These are phyloP conservation scores for Pseudocercospora ulei DNA, from an alignment of 2,329 filamentous ascomycete genomes.

Conservation along the genomic window DNA sequence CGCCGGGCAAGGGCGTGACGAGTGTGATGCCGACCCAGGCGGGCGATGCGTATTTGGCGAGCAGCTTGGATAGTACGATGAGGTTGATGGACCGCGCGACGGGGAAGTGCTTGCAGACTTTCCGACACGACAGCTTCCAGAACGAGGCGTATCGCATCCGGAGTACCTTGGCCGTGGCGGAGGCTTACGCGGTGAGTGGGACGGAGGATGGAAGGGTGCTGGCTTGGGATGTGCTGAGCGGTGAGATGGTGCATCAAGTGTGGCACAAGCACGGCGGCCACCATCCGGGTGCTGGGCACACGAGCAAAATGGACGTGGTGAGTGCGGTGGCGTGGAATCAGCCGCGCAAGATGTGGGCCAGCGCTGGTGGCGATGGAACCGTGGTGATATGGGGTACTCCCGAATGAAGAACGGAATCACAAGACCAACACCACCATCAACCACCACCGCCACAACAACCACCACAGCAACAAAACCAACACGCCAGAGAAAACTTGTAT, in stretches of 20 bases:
- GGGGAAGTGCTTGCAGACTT: conserved; percentile 64
- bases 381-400: conserved; percentile 33
- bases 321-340: conserved; percentile 43
- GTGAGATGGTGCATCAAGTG: conserved; percentile 56
- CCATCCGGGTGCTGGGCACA: conserved; percentile 25
- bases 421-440: no score
- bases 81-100: conserved; percentile 69
- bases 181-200: conserved; percentile 69
- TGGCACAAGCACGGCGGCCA: conserved; percentile 33
- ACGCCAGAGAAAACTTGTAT: no score
- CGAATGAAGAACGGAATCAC: conserved; percentile 19
- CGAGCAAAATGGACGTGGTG: conserved; percentile 40
- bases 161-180: conserved; percentile 62
- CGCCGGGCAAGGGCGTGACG: conserved; percentile 54
- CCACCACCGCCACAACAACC: no score
- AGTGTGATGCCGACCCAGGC: conserved; percentile 62
- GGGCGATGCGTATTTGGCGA: conserved; percentile 63
- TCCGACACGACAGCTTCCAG: conserved; percentile 48
- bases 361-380: conserved; percentile 43
- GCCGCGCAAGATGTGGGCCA: conserved; percentile 41
- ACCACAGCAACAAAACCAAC: no score
- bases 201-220: conserved; percentile 66
- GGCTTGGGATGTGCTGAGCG: conserved; percentile 77
- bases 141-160: conserved; percentile 68
- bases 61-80: conserved; percentile 64